These are phyloP conservation scores for Cinchona pubescens DNA, from an alignment of 257 asterid genomes.

Conservation along the genomic window DNA sequence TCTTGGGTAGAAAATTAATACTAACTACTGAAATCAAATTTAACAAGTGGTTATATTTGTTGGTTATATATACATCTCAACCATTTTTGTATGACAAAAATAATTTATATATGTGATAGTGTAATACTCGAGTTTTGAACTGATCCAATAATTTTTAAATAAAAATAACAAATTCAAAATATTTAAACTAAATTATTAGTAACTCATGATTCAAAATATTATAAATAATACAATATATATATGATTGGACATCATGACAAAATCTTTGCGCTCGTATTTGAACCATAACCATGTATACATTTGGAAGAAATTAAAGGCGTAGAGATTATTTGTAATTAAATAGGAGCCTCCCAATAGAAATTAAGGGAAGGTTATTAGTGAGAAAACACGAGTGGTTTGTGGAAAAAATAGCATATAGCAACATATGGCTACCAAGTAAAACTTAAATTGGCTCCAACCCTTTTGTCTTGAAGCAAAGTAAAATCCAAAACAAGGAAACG, in stretches of 20 bases:
- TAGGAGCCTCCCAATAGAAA: slow-evolving; percentile 32
- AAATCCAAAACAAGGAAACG: slow-evolving; percentile 13
- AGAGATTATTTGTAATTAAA: background rate
- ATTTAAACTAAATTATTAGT: too few species aligned
- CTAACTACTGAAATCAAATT: too few species aligned
- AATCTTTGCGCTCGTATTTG: background rate
- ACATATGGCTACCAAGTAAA: slow-evolving; percentile 23
- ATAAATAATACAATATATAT: too few species aligned
- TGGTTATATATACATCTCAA: too few species aligned
- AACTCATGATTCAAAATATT: too few species aligned
- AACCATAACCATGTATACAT: background rate
- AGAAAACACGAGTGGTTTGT: background rate
- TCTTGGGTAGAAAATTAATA: too few species aligned
- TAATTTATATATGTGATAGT: too few species aligned
- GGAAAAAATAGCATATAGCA: slow-evolving; percentile 14
- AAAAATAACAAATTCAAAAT: too few species aligned
- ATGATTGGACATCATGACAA: background rate
- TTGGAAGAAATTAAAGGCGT: background rate
- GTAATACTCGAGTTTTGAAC: too few species aligned
- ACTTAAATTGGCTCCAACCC: background rate
- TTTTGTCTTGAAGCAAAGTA: slow-evolving; percentile 33
- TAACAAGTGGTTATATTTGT: background rate
- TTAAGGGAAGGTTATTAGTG: slow-evolving; percentile 15
- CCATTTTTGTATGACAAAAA: too few species aligned
- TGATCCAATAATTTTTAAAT: too few species aligned